Base-by-base conservation (phyloP, 2,329 filamentous ascomycete species). In the Hirsutella rhossiliensis region DNA sequence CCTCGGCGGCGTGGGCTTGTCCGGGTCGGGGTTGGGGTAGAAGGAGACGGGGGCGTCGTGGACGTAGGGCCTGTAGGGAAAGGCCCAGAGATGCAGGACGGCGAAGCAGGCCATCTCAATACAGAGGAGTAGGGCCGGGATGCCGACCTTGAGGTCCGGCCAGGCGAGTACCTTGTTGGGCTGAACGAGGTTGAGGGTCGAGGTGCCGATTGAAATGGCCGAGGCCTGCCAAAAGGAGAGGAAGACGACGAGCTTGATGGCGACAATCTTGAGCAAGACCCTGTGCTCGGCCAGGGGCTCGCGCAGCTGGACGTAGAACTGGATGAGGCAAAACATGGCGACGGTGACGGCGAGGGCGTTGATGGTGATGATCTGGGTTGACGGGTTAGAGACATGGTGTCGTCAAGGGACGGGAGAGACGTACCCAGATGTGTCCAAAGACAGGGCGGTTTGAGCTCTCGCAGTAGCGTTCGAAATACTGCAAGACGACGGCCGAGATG, bases 201-300 rank as follows among this genome's bases (percentile, higher is more conserved):
- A 77, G 0, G 71, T 73, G 48, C 63, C 71, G 31, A 75, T 52
- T 5, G 69, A 72, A 48, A 75, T 72, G 49, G 68, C 62, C 5
- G 68, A 65, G 3, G 61, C 72, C 64, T 95, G 87, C 87, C 87
- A 94, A 62, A 94, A 94, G 31, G 82, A 88, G 52, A 95, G 73
- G 69, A 94, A 94, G 56, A 94, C 87, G 56, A 94, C 87, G 27
- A 94, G 73, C 63, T 94, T 94, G 65, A 95, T 92, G 55, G 86
- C 84, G 18, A 87, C 58, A 23, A 94, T 80, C 62, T 94, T 94
- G 50, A 90, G 63, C 51, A 90, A 83, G 0, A 87, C 84, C 17
- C 67, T 72, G 57, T 94, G 77, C 43, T 81, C 73, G 8, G 73
- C 71, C 23, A 94, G 71, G 46, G 85, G 76, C 1, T 71, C 64